Evolutionary conservation across 2,329 filamentous ascomycete species (phyloP), one percentile per base, ranked within the genome.

Genomic region (Scytalidium lignicola): DNA sequence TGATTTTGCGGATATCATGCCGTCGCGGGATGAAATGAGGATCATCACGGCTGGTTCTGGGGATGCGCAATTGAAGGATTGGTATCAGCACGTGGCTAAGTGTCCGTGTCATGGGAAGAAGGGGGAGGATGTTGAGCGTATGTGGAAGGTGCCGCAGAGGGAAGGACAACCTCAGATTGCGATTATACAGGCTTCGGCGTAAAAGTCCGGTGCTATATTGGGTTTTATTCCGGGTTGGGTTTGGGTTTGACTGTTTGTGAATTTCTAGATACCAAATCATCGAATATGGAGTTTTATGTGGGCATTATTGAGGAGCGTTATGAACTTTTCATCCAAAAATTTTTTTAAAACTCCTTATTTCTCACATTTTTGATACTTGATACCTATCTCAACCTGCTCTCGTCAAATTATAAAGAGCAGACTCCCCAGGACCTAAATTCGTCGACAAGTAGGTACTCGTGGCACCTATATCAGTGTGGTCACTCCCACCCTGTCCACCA

Each of bases 121-220:
- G 23, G 52, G 44, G 7, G 55, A 54, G 8, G 29, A 22, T 12
- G 50, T 54, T 5, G 47, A 51, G n/a, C 56, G 51, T 37, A 43
- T 55, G 1, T 59, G 57, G 57, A 55, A 57, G 28, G 29, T 59
- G n/a, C 57, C 57, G 13, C 29, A 48, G 41, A 51, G 47, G 29
- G 37, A 19, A 10, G 51, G 46, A 23, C 22, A 48, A 17, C 18
- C 23, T 19, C 44, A 52, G 37, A 32, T 51, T 41, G 53, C 50
- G 4, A 48, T 58, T 22, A 47, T 58, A 22, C 40, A 50, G 43
- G 41, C n/a, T n/a, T n/a, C n/a, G n/a, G n/a, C n/a, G n/a, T n/a
- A n/a, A n/a, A n/a, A n/a, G n/a, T n/a, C n/a, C n/a, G n/a, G n/a
- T n/a, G n/a, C n/a, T n/a, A n/a, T n/a, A n/a, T n/a, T n/a, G n/a